Percentiles rank a stretch among this genome's conserved stretches.
Conservation (phyloP, 495 filamentous ascomycete species). For the Penicillium salamii region DNA sequence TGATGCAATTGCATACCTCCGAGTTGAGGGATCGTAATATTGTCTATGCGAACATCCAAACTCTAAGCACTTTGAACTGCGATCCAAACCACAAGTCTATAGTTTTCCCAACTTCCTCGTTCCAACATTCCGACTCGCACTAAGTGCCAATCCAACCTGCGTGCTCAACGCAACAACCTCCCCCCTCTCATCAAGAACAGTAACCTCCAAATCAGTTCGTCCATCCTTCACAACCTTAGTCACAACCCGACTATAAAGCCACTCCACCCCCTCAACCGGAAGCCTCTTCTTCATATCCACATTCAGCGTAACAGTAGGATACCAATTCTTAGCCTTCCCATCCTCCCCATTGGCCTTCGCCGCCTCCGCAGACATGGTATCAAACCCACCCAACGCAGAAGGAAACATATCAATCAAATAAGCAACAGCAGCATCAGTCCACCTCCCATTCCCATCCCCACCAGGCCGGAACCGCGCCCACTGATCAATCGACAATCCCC, state of each 20-base stretch:
- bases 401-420: conserved; percentile 66
- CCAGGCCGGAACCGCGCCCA: conserved; percentile 57
- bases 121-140: conserved; percentile 51
- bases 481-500: conserved; percentile 52
- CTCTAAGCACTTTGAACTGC: no score
- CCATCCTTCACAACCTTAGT: conserved; percentile 60
- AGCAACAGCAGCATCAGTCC: conserved; percentile 54
- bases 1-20: no score
- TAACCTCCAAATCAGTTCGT: conserved; percentile 62
- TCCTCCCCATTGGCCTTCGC: conserved; percentile 15
- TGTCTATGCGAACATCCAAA: no score
- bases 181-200: conserved; percentile 54
- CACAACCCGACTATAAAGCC: conserved; percentile 59
- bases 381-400: conserved; percentile 50
- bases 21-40: no score
- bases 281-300: conserved; percentile 65
- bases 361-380: conserved; percentile 27
- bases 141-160: conserved; percentile 61
- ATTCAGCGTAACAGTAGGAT: conserved; percentile 71
- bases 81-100: conserved; percentile 15
- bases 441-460: conserved; percentile 42
- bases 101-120: conserved; percentile 32
- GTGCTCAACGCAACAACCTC: conserved; percentile 60
- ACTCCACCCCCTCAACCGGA: conserved; percentile 57
- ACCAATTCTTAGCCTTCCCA: conserved; percentile 57